Conservation (phyloP, 441 rosid species). For the Pelargonium australe region DNA sequence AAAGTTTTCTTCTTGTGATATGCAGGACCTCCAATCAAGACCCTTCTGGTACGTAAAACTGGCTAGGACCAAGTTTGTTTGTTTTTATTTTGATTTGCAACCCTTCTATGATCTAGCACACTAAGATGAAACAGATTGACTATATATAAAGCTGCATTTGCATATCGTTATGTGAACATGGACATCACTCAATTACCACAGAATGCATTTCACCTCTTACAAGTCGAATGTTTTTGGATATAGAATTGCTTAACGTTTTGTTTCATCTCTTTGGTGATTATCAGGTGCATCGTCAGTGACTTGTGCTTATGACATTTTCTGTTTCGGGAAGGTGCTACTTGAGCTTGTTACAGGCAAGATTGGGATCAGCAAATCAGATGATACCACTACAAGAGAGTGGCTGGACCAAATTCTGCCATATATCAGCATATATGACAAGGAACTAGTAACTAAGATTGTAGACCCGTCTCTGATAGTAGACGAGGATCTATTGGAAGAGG, state of each 20-base stretch:
- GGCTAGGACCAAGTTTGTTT: background rate
- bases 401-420: constrained; percentile 62
- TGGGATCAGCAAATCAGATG: constrained; percentile 61
- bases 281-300: constrained; percentile 50
- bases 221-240: too few relatives aligned
- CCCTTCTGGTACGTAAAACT: constrained; percentile 52
- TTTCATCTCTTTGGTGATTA: constrained; percentile 17
- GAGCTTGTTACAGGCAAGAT: constrained; percentile 94
- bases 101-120: background rate
- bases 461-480: constrained; percentile 87
- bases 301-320: constrained; percentile 80
- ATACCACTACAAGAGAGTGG: constrained; percentile 45
- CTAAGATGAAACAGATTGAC: background rate
- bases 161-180: too few relatives aligned
- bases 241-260: background rate
- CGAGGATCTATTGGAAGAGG: constrained; percentile 92
- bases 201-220: too few relatives aligned
- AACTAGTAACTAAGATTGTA: constrained; percentile 72
- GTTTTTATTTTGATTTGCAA: background rate
- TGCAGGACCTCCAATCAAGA: constrained; percentile 74
- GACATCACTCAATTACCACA: too few relatives aligned
- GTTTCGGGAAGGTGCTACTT: constrained; percentile 93
- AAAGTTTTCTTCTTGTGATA: constrained; percentile 16
- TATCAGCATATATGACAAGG: constrained; percentile 77
- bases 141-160: too few relatives aligned